phyloP scores from a whole-genome alignment of 805 yeast genomes.

The Candida alai region DNA sequence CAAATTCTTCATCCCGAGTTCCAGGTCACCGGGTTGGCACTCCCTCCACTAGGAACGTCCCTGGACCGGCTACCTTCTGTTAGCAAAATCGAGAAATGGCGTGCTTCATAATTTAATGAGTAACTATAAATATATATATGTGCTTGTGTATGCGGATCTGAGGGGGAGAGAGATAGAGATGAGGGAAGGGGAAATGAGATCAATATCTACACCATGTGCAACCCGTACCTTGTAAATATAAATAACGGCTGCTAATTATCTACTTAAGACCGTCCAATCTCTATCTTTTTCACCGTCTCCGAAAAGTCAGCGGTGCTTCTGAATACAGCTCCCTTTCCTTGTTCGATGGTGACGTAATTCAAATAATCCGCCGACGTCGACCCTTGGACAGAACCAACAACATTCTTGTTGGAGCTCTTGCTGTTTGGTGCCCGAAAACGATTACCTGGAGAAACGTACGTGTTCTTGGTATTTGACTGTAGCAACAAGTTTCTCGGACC shows the following conservation, averaged over 20 bases:
- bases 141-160: too few relatives aligned
- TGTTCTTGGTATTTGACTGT: constrained; percentile 38
- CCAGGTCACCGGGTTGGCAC: constrained; percentile 2
- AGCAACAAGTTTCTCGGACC: constrained; percentile 54
- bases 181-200: too few relatives aligned
- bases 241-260: too few relatives aligned
- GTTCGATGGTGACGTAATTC: constrained; percentile 43
- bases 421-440: background rate
- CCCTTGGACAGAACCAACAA: background rate
- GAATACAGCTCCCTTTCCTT: constrained; percentile 33
- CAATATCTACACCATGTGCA: too few relatives aligned
- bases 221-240: too few relatives aligned
- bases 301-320: constrained; percentile 8
- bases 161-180: too few relatives aligned
- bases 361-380: constrained; percentile 40
- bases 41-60: constrained; percentile 7
- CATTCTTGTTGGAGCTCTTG: background rate
- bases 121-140: too few relatives aligned
- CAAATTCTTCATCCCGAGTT: constrained; percentile 6
- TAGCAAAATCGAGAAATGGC: constrained; percentile 8
- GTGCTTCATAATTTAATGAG: constrained; percentile 1
- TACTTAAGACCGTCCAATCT: too few relatives aligned
- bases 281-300: constrained; percentile 6
- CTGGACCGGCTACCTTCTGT: constrained; percentile 7
- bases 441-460: background rate